phyloP scores from a whole-genome alignment of 768 basidiomycete genomes.

The Mycena rosella region DNA sequence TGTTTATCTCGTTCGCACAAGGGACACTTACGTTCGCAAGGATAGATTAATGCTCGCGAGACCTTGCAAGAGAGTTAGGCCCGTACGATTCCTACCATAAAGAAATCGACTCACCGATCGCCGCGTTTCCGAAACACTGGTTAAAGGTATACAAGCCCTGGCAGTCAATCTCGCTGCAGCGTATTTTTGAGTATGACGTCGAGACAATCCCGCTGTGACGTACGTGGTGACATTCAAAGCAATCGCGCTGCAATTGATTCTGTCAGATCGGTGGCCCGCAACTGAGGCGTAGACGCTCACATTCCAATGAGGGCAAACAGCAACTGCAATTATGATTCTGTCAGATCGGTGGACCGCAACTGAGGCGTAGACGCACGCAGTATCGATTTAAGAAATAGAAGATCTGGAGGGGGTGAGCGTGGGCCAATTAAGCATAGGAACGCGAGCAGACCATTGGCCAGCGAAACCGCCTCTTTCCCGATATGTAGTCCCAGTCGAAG shows the following conservation, averaged over 20 bases:
- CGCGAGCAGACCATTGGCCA: constrained; percentile 72
- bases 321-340: constrained; percentile 49
- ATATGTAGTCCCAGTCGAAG: constrained; percentile 75
- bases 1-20: constrained; percentile 3
- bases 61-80: constrained; percentile 20
- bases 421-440: background rate
- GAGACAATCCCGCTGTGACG: constrained; percentile 32
- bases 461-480: constrained; percentile 66
- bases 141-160: constrained; percentile 80
- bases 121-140: constrained; percentile 71
- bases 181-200: constrained; percentile 22
- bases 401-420: constrained; percentile 50
- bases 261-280: constrained; percentile 20
- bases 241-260: constrained; percentile 55
- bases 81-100: background rate
- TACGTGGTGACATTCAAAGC: constrained; percentile 70
- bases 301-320: constrained; percentile 77
- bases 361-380: constrained; percentile 54
- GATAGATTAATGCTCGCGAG: constrained; percentile 80
- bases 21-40: constrained; percentile 67
- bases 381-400: constrained; percentile 83
- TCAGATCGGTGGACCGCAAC: constrained; percentile 19
- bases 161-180: constrained; percentile 65
- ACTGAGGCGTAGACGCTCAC: constrained; percentile 53
- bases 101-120: constrained; percentile 58